These are phyloP conservation scores for Cryptococcus sp. DNA, from an alignment of 1,284 basidiomycete species.

Conservation along the genomic window DNA sequence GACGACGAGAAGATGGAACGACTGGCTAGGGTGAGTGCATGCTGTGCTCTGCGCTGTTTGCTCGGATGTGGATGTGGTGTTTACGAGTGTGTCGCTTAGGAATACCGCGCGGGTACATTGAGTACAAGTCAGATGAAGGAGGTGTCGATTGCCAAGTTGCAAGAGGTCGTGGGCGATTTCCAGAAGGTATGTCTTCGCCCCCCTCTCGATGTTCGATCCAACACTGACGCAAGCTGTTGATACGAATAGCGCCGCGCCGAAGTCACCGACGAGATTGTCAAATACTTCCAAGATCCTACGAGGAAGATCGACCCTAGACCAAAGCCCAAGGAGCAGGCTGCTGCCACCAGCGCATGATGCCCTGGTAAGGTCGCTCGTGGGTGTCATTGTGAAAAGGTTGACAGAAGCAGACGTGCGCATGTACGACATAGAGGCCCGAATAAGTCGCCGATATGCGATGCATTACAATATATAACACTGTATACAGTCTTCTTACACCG, in stretches of 20 bases:
- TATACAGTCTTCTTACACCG: too few relatives aligned
- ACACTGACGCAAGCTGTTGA: not conserved
- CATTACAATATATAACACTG: too few relatives aligned
- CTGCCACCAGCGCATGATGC: not conserved
- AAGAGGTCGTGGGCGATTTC: constrained; percentile 82
- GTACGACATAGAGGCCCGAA: too few relatives aligned
- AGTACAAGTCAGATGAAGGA: constrained; percentile 93
- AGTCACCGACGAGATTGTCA: constrained; percentile 76
- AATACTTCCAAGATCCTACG: constrained; percentile 78
- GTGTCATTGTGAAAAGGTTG: too few relatives aligned
- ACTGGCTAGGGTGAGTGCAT: constrained; percentile 67
- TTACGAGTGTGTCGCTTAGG: constrained; percentile 56
- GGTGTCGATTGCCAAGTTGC: constrained; percentile 80
- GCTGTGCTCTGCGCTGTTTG: not conserved
- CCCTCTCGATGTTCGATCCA: not conserved
- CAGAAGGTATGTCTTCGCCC: constrained; percentile 67
- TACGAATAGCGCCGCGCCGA: constrained; percentile 68
- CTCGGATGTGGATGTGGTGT: not conserved
- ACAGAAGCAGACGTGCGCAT: too few relatives aligned
- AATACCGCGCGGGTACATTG: constrained; percentile 85
- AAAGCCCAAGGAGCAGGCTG: constrained; percentile 9
- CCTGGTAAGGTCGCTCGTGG: too few relatives aligned
- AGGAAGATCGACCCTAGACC: constrained; percentile 70
- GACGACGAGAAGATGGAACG: constrained; percentile 82
- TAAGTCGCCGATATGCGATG: too few relatives aligned